Evolutionary conservation across 768 basidiomycete species (phyloP), one percentile per base, ranked within the genome.

Genomic region (Serendipita sp.): DNA sequence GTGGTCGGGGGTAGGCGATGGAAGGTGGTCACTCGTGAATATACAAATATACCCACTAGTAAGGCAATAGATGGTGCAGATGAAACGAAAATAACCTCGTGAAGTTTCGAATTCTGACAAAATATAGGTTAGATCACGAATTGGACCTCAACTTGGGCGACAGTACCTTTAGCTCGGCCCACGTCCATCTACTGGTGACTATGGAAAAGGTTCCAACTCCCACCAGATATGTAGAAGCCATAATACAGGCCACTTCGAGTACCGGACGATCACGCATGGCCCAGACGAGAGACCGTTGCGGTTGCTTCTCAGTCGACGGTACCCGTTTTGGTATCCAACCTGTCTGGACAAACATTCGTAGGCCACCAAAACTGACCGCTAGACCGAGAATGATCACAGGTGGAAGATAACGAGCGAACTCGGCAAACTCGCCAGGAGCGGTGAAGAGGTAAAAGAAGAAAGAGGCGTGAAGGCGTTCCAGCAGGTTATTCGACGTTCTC

Each of bases 391-490:
- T 72, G 44, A 98, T 80, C 0, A 83, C 89, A 64, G 89, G 90
- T 0, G 95, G 94, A 4, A 99, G 79, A 74, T 91, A 99, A 69
- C 78, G 83, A 2, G 93, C 94, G 34, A 98, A 91, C 72, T 94
- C 89, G 69, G 91, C 80, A 75, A 95, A 96, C 1, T 78, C 80
- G 3, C 75, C 77, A 1, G 84, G 78, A 44, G 76, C 74, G 13
- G 86, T 81, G 66, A 91, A 75, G 67, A 98, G 78, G 75, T 94
- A 98, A 76, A 98, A 93, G 78, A 98, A 97, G 75, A 95, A 94
- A 0, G 95, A 98, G 1, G 94, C 94, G 73, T 99, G 96, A 23
- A 98, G 83, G 15, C 96, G 85, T 72, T 99, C 96, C 18, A 97
- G 80, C 3, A 98, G 81, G 71, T 99, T 99, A 74, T 96, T 97